Conservation (phyloP, 345 rosid genomes). For the Chamaenerion angustifolium region DNA sequence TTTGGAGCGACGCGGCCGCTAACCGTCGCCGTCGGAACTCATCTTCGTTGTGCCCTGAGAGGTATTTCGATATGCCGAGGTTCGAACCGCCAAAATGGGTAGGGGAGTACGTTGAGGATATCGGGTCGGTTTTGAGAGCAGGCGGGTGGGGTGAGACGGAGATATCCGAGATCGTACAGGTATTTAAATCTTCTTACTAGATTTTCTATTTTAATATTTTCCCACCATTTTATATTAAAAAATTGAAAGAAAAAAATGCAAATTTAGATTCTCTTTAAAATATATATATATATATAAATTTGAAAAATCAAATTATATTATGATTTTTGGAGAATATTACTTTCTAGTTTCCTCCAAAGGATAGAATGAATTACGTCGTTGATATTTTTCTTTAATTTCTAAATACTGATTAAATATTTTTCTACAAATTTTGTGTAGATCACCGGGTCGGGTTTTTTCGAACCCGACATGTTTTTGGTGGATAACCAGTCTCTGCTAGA, state of each 20-base stretch:
- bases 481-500: constrained; percentile 70
- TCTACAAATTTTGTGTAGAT: constrained; percentile 21
- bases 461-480: constrained; percentile 49
- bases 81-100: constrained; percentile 69
- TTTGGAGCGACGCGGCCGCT: constrained; percentile 81
- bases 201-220: too few relatives aligned
- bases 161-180: constrained; percentile 31
- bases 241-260: too few relatives aligned
- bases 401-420: neutral
- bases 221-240: too few relatives aligned
- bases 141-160: constrained; percentile 90
- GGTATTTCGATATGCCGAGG: constrained; percentile 52
- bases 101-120: constrained; percentile 46
- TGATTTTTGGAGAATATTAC: too few relatives aligned
- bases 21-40: constrained; percentile 40
- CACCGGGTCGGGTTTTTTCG: constrained; percentile 61
- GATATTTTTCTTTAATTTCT: too few relatives aligned
- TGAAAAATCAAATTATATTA: too few relatives aligned
- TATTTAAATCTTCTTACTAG: too few relatives aligned
- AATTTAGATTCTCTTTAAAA: too few relatives aligned
- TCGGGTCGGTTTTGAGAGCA: constrained; percentile 63
- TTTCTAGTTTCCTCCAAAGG: too few relatives aligned
- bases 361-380: too few relatives aligned
- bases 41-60: constrained; percentile 72
- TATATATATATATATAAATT: too few relatives aligned